Evolutionary conservation across 768 basidiomycete species (phyloP).

Genomic region (Rickenella mellea): DNA sequence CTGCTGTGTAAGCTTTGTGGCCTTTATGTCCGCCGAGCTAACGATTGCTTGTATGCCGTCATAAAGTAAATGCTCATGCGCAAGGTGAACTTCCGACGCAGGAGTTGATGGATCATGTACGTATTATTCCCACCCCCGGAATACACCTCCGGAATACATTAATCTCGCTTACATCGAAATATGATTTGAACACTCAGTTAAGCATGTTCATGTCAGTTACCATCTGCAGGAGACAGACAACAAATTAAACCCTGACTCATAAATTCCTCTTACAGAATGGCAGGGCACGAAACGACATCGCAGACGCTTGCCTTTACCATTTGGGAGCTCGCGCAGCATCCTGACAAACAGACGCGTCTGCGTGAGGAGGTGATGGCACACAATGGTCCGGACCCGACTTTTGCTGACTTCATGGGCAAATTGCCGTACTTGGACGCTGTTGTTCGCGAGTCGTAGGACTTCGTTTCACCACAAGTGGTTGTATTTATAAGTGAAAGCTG

Average conservation of each 20-base stretch:
- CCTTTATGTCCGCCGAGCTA: too few relatives aligned
- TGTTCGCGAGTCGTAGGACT: slow-evolving; percentile 27
- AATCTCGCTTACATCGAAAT: too few relatives aligned
- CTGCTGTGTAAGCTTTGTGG: too few relatives aligned
- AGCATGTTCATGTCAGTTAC: slow-evolving; percentile 22
- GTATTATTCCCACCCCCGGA: too few relatives aligned
- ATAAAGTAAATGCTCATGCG: too few relatives aligned
- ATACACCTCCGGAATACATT: too few relatives aligned
- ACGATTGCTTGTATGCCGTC: too few relatives aligned
- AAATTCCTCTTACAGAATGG: slow-evolving; percentile 23
- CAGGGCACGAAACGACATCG: slow-evolving; percentile 50
- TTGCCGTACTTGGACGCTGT: slow-evolving; percentile 33
- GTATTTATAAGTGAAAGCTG: too few relatives aligned
- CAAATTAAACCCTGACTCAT: too few relatives aligned
- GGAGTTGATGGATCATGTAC: too few relatives aligned
- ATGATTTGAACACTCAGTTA: slow-evolving; percentile 20
- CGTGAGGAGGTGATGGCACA: slow-evolving; percentile 41
- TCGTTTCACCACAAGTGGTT: too few relatives aligned
- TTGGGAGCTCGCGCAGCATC: slow-evolving; percentile 50
- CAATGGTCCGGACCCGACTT: slow-evolving; percentile 22
- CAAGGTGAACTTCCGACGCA: too few relatives aligned
- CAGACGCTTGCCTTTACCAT: slow-evolving; percentile 52
- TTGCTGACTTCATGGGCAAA: slow-evolving; percentile 25
- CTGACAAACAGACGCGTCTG: slow-evolving; percentile 48
- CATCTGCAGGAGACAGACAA: background rate